Evolutionary conservation across 148 eudicot species (phyloP).

Genomic region (Rhododendron vialii): DNA sequence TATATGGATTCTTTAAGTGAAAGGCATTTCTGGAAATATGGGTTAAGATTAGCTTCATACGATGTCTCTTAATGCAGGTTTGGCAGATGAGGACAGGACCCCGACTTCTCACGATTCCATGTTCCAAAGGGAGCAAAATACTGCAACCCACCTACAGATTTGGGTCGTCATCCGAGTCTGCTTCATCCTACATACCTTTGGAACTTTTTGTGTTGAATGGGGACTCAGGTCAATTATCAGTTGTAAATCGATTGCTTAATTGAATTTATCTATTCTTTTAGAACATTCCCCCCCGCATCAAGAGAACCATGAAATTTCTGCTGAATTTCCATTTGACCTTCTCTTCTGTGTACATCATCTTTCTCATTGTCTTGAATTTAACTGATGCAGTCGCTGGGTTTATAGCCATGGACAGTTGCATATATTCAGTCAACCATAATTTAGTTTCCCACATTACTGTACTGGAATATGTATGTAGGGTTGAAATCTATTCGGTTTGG

Average conservation of each 20-base stretch:
- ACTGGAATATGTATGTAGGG: background rate
- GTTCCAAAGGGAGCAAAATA: conserved; percentile 81
- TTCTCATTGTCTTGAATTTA: background rate
- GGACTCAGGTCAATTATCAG: conserved; percentile 85
- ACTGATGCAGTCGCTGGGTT: background rate
- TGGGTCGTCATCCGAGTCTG: conserved; percentile 47
- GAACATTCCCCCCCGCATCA: background rate
- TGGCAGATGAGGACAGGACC: conserved; percentile 99
- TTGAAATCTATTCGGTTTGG: background rate
- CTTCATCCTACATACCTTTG: conserved; percentile 62
- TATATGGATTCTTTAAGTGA: background rate
- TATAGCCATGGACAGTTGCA: background rate
- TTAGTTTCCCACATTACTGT: background rate
- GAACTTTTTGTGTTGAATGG: conserved; percentile 87
- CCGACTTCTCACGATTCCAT: conserved; percentile 60
- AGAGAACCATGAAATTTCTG: background rate
- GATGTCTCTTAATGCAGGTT: conserved; percentile 42
- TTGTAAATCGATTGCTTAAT: conserved; percentile 51
- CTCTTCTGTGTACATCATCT: background rate
- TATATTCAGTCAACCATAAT: background rate
- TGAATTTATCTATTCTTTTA: conserved; percentile 11
- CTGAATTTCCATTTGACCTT: background rate
- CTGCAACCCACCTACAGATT: conserved; percentile 94
- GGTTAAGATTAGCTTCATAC: background rate
- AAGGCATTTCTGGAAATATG: background rate